Conservation (phyloP, 1,284 basidiomycete species). For the Hortiboletus rubellus region DNA sequence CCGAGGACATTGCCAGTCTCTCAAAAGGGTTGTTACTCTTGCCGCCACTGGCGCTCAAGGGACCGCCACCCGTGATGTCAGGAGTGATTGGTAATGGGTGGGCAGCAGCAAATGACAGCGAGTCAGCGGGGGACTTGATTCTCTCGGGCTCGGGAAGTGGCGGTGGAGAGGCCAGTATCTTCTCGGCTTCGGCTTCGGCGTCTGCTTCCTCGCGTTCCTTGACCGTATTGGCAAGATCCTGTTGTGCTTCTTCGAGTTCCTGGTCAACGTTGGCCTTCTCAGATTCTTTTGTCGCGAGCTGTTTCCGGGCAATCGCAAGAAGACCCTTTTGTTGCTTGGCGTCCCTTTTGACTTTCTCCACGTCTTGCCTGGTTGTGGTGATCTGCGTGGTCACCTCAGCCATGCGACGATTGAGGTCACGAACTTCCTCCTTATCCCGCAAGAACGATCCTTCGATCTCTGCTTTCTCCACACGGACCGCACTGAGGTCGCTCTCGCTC, state of each 20-base stretch:
- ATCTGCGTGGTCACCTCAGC: conserved; percentile 78
- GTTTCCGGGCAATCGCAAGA: conserved; percentile 93
- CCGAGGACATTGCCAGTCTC: conserved; percentile 55
- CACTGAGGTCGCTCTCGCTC: conserved; percentile 91
- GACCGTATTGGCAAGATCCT: conserved; percentile 52
- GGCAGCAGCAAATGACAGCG: conserved; percentile 60
- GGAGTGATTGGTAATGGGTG: conserved; percentile 73
- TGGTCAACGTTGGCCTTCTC: conserved; percentile 72
- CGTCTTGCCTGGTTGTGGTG: conserved; percentile 66
- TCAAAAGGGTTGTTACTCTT: conserved; percentile 97
- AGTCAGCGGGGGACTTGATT: conserved; percentile 41
- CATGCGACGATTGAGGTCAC: conserved; percentile 84
- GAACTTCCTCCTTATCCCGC: conserved; percentile 92
- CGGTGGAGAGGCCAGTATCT: conserved; percentile 14
- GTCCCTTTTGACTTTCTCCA: conserved; percentile 92
- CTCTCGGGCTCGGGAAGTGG: conserved; percentile 16
- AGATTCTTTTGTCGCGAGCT: conserved; percentile 82
- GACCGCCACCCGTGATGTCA: conserved; percentile 39
- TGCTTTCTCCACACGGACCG: conserved; percentile 84
- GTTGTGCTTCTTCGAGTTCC: conserved; percentile 67
- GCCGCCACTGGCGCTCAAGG: conserved; percentile 41
- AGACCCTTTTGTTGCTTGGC: conserved; percentile 95
- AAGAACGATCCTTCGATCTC: conserved; percentile 89
- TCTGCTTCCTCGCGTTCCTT: conserved; percentile 62
- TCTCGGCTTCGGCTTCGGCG: conserved; percentile 49